A percentile compares a stretch with the other conserved stretches of the same genome.
phyloP scores from a whole-genome alignment of 2,329 filamentous ascomycete genomes.

The Fusarium oxysporum region DNA sequence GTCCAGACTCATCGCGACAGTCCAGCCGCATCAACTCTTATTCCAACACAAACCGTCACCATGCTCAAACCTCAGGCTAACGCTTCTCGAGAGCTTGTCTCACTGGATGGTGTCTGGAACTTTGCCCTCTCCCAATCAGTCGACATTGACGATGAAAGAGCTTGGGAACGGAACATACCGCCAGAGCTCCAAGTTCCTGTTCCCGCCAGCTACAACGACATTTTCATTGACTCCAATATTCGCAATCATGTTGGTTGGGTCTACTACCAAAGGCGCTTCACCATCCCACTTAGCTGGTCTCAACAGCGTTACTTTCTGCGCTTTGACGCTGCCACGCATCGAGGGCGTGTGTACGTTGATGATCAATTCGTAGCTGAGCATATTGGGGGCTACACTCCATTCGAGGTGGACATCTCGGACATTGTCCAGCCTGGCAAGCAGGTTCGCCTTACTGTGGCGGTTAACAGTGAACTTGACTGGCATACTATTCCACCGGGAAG shows the following conservation, averaged over 20 bases:
- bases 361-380: background rate
- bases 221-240: background rate
- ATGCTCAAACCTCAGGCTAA: background rate
- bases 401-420: background rate
- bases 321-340: background rate
- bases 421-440: background rate
- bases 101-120: background rate
- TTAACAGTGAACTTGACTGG: background rate
- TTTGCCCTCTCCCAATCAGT: background rate
- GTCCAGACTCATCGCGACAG: background rate
- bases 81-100: background rate
- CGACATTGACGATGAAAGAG: background rate
- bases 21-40: background rate
- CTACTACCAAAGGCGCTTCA: background rate
- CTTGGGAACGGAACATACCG: background rate
- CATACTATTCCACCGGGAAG: background rate
- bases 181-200: background rate
- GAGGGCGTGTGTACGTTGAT: background rate
- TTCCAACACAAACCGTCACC: fast-evolving
- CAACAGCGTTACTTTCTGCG: background rate
- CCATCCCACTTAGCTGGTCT: background rate
- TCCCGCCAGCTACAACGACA: background rate
- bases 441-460: background rate
- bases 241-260: background rate
- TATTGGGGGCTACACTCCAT: background rate